Percentiles rank a stretch among this genome's conserved stretches.
Conservation (phyloP, 2,329 filamentous ascomycete species). For the Tolypocladium sp. region DNA sequence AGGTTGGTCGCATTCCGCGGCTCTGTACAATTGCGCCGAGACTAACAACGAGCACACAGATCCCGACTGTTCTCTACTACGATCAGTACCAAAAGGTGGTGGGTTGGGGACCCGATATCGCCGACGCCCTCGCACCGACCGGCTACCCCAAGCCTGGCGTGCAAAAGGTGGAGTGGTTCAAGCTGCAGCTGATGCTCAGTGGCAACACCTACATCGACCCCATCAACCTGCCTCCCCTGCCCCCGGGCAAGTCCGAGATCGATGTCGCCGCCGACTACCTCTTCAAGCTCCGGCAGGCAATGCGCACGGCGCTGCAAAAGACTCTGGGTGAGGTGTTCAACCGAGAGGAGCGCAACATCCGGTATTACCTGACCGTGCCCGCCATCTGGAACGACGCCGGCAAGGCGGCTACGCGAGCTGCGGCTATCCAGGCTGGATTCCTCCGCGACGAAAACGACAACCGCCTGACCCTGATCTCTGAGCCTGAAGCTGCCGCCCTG, state of each 20-base stretch:
- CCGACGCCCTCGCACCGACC: slow-evolving; percentile 89
- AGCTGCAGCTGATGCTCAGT: slow-evolving; percentile 95
- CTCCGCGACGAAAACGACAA: slow-evolving; percentile 97
- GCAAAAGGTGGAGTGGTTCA: slow-evolving; percentile 99
- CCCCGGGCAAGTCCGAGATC: slow-evolving; percentile 96
- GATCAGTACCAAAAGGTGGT: slow-evolving; percentile 99
- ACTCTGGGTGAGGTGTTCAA: slow-evolving; percentile 96
- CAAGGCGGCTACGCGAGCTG: slow-evolving; percentile 91
- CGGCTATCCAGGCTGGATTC: slow-evolving; percentile 94
- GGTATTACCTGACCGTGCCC: slow-evolving; percentile 96
- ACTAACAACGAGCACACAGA: slow-evolving; percentile 42
- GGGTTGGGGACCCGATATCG: slow-evolving; percentile 98
- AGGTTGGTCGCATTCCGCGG: slow-evolving; percentile 44
- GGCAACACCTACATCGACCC: slow-evolving; percentile 99
- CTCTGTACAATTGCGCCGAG: background rate
- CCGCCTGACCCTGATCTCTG: slow-evolving; percentile 84
- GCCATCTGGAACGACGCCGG: slow-evolving; percentile 99
- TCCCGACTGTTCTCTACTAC: slow-evolving; percentile 98
- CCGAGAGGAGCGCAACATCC: slow-evolving; percentile 93
- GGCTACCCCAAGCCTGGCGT: slow-evolving; percentile 96
- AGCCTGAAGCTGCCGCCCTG: slow-evolving; percentile 92
- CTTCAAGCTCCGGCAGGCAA: slow-evolving; percentile 94
- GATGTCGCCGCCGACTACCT: slow-evolving; percentile 99
- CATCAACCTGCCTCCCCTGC: slow-evolving; percentile 94
- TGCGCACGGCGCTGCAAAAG: slow-evolving; percentile 93